Evolutionary conservation across 768 basidiomycete genomes (phyloP).

Genomic region (Lactarius indigo): DNA sequence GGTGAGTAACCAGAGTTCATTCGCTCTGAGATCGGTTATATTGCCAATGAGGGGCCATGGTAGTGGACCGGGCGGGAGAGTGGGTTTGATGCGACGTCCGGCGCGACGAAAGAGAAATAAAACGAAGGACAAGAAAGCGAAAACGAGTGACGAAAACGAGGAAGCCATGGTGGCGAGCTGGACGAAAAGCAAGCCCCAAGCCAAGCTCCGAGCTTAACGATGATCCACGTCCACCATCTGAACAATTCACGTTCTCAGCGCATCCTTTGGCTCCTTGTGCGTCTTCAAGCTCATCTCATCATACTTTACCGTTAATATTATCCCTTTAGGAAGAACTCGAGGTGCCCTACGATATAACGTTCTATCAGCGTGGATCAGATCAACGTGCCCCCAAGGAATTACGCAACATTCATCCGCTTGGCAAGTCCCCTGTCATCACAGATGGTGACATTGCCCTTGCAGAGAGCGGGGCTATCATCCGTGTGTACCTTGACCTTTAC

Average conservation of each 20-base stretch:
- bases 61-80: constrained; percentile 64
- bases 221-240: constrained; percentile 41
- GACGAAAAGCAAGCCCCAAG: neutral
- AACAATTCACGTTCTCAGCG: constrained; percentile 49
- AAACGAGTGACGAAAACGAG: constrained; percentile 10
- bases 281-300: constrained; percentile 30
- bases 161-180: neutral
- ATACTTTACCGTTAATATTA: neutral
- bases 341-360: constrained; percentile 43
- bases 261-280: constrained; percentile 45
- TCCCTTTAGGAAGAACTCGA: constrained; percentile 46
- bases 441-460: constrained; percentile 43
- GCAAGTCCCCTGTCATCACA: constrained; percentile 46
- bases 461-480: constrained; percentile 44
- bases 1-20: constrained; percentile 64
- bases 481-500: constrained; percentile 29
- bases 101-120: neutral
- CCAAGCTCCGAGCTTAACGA: neutral
- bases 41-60: constrained; percentile 66
- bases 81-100: constrained; percentile 5
- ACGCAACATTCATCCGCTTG: constrained; percentile 39
- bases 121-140: constrained; percentile 13
- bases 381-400: constrained; percentile 38
- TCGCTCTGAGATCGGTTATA: constrained; percentile 51
- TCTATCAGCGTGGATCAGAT: constrained; percentile 35